These are phyloP conservation scores for Talaromyces trachyspermus DNA, from an alignment of 495 filamentous ascomycete genomes.

Conservation along the genomic window DNA sequence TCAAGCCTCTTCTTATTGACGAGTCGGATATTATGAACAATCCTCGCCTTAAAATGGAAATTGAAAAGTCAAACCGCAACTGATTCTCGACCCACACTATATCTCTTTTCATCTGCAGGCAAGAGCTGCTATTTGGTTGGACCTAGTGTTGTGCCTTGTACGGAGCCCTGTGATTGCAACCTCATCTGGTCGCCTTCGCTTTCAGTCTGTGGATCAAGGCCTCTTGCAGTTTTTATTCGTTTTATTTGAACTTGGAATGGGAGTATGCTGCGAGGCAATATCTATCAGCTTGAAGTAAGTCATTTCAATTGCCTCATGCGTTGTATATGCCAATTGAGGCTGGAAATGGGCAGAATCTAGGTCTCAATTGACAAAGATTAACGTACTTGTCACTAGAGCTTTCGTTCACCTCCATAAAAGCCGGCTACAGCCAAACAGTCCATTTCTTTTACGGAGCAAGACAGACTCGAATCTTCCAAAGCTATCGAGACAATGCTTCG, in stretches of 20 bases:
- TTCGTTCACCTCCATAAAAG: conserved; percentile 5
- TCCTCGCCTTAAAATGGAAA: neutral
- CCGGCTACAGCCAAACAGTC: neutral
- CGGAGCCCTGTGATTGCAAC: neutral
- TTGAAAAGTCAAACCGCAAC: neutral
- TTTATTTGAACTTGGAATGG: neutral
- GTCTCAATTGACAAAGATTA: neutral
- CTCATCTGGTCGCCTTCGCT: neutral
- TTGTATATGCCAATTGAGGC: too few species aligned
- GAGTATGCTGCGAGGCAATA: conserved; percentile 1
- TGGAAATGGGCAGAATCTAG: too few species aligned
- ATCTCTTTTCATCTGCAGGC: conserved; percentile 2
- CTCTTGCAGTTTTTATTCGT: neutral
- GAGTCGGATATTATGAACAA: neutral
- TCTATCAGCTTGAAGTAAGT: conserved; percentile 5
- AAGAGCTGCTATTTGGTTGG: conserved; percentile 6
- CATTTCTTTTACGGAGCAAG: neutral
- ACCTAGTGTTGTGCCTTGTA: neutral
- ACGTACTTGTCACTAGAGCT: neutral
- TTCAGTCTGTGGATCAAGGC: neutral
- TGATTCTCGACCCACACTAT: neutral
- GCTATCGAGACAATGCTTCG: conserved; percentile 5
- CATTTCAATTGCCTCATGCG: too few species aligned
- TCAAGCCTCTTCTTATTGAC: neutral
- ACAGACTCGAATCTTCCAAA: conserved; percentile 1